Conservation (phyloP, 2,329 filamentous ascomycete species). For the Neonectria neomacrospora region DNA sequence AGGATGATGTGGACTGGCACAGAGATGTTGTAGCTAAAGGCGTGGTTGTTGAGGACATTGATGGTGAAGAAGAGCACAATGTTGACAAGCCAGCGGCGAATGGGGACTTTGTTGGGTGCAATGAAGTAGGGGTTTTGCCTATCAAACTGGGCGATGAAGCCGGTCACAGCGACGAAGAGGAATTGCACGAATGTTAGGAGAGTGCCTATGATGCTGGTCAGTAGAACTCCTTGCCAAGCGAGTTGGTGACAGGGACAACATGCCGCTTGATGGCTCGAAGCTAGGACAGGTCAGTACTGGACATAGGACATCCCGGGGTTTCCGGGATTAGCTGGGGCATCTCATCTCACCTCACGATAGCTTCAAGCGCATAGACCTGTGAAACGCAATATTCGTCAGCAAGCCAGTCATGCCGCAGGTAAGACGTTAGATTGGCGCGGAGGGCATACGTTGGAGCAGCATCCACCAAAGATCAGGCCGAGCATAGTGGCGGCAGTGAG, state of each 20-base stretch:
- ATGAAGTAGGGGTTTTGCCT: conserved; percentile 76
- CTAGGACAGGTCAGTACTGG: conserved; percentile 55
- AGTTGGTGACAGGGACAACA: not conserved
- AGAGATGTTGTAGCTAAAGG: conserved; percentile 96
- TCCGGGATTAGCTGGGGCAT: not conserved
- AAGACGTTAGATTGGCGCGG: conserved; percentile 4
- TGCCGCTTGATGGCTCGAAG: conserved; percentile 86
- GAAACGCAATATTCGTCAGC: conserved; percentile 35
- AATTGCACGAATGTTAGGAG: conserved; percentile 92
- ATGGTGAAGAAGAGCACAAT: conserved; percentile 92
- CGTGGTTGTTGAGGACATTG: conserved; percentile 97
- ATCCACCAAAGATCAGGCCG: conserved; percentile 91
- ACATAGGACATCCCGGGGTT: conserved; percentile 13
- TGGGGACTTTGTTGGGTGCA: conserved; percentile 80
- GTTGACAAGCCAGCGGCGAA: conserved; percentile 87
- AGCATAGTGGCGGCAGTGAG: conserved; percentile 76
- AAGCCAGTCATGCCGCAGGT: conserved; percentile 22
- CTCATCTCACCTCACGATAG: conserved; percentile 84
- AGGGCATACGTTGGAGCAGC: conserved; percentile 84
- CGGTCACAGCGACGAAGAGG: conserved; percentile 81
- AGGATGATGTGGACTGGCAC: conserved; percentile 97
- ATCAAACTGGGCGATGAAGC: conserved; percentile 81
- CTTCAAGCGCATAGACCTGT: conserved; percentile 94
- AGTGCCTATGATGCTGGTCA: conserved; percentile 66
- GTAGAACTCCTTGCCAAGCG: conserved; percentile 18